These are phyloP conservation scores for Musa balbisiana DNA, from an alignment of 202 grass and related monocot genomes.

Conservation along the genomic window DNA sequence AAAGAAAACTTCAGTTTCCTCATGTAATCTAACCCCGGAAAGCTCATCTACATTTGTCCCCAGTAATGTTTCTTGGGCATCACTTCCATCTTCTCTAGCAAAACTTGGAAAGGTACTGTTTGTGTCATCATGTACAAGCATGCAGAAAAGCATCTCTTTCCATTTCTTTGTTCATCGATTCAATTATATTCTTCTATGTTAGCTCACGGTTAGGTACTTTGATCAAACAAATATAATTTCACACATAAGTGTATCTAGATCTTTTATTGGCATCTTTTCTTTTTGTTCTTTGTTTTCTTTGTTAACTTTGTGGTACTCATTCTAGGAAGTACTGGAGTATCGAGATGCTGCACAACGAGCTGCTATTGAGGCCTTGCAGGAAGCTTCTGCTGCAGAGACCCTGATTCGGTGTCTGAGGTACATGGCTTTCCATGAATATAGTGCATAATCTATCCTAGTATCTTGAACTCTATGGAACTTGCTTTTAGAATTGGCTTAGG, in stretches of 20 bases:
- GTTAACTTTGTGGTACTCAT: background rate
- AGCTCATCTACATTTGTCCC: background rate
- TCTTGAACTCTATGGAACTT: background rate
- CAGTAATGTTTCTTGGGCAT: conserved; percentile 5
- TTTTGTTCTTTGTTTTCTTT: background rate
- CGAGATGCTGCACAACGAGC: conserved; percentile 8
- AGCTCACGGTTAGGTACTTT: background rate
- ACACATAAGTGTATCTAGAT: background rate
- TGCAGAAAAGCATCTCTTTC: too few relatives aligned
- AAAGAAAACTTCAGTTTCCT: conserved; percentile 5
- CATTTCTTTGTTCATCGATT: background rate
- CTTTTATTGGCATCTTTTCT: background rate
- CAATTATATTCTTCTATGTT: background rate
- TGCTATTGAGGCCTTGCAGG: conserved; percentile 13
- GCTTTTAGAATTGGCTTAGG: background rate
- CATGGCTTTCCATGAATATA: too few relatives aligned
- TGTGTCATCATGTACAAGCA: background rate
- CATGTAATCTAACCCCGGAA: background rate
- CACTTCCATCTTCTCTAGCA: conserved; percentile 17
- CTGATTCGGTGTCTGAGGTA: conserved; percentile 13
- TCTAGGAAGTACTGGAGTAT: conserved; percentile 8
- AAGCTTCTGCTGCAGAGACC: conserved; percentile 10
- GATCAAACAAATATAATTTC: background rate
- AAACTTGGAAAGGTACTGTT: conserved; percentile 19
- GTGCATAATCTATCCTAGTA: background rate